These are phyloP conservation scores for Mucor velutinosus DNA, from an alignment of 371 early-diverging fungal genomes.

Conservation along the genomic window DNA sequence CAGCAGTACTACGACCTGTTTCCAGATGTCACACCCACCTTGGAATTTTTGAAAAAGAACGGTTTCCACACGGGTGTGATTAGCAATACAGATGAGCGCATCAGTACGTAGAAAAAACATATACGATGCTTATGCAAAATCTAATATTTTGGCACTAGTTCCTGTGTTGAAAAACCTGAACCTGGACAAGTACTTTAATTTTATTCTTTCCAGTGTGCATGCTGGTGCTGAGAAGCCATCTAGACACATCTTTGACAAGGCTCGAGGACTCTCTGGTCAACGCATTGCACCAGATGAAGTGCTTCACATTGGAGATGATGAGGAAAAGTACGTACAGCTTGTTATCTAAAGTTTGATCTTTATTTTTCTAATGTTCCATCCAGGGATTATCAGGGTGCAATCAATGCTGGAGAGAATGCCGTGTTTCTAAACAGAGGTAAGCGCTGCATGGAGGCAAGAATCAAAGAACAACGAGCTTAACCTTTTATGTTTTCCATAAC, in stretches of 20 bases:
- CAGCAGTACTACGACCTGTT: slow-evolving; percentile 36
- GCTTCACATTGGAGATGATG: slow-evolving; percentile 46
- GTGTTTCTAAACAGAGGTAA: slow-evolving; percentile 30
- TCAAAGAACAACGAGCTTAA: not conserved
- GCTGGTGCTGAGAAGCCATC: slow-evolving; percentile 43
- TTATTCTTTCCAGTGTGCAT: slow-evolving; percentile 33
- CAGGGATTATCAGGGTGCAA: slow-evolving; percentile 26
- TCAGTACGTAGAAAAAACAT: slow-evolving; percentile 25
- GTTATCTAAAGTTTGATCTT: not conserved
- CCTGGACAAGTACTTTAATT: slow-evolving; percentile 37
- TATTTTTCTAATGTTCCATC: not conserved
- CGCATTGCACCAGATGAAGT: slow-evolving; percentile 19
- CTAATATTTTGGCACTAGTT: slow-evolving; percentile 11
- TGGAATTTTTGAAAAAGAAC: slow-evolving; percentile 26
- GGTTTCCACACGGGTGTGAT: slow-evolving; percentile 41
- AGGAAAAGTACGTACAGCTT: slow-evolving; percentile 26
- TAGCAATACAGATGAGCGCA: slow-evolving; percentile 45
- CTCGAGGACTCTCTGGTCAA: slow-evolving; percentile 15
- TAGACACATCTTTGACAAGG: slow-evolving; percentile 34
- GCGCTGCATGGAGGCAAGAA: not conserved
- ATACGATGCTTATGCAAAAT: not conserved
- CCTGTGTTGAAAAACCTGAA: slow-evolving; percentile 31
- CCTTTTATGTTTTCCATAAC: not conserved
- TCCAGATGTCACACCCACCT: slow-evolving; percentile 30
- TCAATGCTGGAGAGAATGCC: slow-evolving; percentile 36